Conservation (phyloP, 306 rosid species). For the Cyamopsis tetragonoloba region DNA sequence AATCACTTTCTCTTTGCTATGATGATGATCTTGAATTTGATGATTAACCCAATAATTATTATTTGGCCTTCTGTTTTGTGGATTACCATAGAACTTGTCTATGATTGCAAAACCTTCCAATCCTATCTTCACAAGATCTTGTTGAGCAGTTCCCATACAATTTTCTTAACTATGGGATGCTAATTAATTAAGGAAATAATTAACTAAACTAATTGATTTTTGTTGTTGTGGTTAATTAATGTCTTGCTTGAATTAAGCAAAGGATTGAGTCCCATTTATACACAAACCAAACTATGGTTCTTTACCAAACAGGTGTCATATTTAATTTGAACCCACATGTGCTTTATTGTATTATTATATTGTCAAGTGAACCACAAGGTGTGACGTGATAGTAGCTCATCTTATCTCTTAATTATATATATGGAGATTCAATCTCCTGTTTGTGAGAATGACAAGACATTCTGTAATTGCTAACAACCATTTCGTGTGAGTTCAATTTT, state of each 20-base stretch:
- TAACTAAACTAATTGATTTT: no score
- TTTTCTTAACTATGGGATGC: background rate
- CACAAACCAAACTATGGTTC: background rate
- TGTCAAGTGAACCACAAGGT: no score
- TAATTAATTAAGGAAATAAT: background rate
- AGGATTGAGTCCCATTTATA: slow-evolving; percentile 6
- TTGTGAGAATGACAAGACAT: no score
- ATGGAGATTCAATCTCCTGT: no score
- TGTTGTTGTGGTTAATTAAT: slow-evolving; percentile 8
- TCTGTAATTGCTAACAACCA: no score
- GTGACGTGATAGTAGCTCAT: no score
- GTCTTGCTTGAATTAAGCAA: background rate
- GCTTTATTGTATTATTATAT: background rate
- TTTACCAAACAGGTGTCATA: background rate
- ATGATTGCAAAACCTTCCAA: slow-evolving; percentile 31
- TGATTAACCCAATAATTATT: no score
- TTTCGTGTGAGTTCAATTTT: no score
- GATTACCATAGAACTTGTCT: slow-evolving; percentile 25
- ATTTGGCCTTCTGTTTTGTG: slow-evolving; percentile 16
- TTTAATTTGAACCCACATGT: background rate
- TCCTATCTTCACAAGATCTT: slow-evolving; percentile 38
- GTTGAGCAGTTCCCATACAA: slow-evolving; percentile 24
- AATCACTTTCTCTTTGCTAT: slow-evolving; percentile 24
- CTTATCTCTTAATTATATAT: no score
- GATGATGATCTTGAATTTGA: background rate